Base-by-base conservation (phyloP, 225 moss, liverwort and hornwort genomes). In the Pseudoscleropodium purum region DNA sequence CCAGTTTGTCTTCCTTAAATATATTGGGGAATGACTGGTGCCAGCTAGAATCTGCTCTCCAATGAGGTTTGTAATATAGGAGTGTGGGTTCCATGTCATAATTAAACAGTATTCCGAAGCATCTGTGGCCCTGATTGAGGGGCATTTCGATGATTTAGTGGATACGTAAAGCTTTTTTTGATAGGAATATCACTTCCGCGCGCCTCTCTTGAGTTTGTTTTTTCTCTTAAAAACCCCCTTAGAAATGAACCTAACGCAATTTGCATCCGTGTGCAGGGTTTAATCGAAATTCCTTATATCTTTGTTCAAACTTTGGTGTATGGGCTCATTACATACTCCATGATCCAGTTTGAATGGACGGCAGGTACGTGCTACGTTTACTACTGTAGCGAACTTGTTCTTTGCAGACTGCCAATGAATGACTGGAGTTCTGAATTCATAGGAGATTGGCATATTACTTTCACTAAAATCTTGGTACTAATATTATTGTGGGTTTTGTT, bases 321-420 rank as follows among this genome's bases (percentile, higher is more conserved):
- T 90, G 93, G 90, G 29, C 80, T 92, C 43, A 95, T 98, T 80
- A 95, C 97, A 51, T 98, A 98, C 88, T 92, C 98, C 36, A 96
- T 95, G 95, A 96, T 98, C 77, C 94, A 98, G 79, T 96, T 98
- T 84, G 93, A 98, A 88, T 98, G 97, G 97, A 96, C 94, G 54
- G 96, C 92, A 89, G 92, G 95, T 95, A 86, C 37, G 47, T 34
- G 36, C 43, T 60, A 65, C 41, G 15, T 60, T 68, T 33, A 60
- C 27, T 61, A 21, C 31, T 37, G 20, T 18, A 36, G 41, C 30
- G 63, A 81, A 78, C 49, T 49, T 69, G 65, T 65, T 29, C 51
- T 64, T 41, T 27, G 85, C 59, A 79, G 79, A 43, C 51, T 91
- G 77, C 47, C 60, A 72, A 86, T 52, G 47, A 57, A 39, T 65